Conservation (phyloP, 495 filamentous ascomycete genomes). For the Echria macrotheca region DNA sequence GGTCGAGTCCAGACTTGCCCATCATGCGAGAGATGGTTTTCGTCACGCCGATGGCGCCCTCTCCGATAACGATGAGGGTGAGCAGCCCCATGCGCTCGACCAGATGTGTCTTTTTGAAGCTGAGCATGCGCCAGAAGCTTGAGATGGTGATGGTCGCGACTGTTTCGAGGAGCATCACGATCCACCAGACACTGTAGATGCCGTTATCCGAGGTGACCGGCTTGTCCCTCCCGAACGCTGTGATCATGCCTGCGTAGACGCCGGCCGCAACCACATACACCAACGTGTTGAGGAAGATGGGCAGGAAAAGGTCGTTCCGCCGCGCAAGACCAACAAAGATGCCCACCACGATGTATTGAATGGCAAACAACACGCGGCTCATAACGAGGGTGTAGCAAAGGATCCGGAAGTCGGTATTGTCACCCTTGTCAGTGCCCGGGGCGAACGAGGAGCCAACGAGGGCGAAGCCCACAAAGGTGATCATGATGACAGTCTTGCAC, state of each 20-base stretch:
- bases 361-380: slow-evolving; percentile 43
- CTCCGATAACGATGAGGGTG: slow-evolving; percentile 65
- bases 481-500: slow-evolving; percentile 59
- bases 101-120: slow-evolving; percentile 61
- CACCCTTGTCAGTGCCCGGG: slow-evolving; percentile 25
- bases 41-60: slow-evolving; percentile 47
- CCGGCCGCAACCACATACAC: slow-evolving; percentile 35
- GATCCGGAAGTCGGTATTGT: slow-evolving; percentile 27
- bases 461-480: slow-evolving; percentile 59
- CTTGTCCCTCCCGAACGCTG: slow-evolving; percentile 28
- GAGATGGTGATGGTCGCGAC: slow-evolving; percentile 50
- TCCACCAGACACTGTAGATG: slow-evolving; percentile 54
- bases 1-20: slow-evolving; percentile 6
- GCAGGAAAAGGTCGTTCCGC: slow-evolving; percentile 22
- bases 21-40: slow-evolving; percentile 31
- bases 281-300: slow-evolving; percentile 39
- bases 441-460: slow-evolving; percentile 54
- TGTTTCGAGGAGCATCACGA: slow-evolving; percentile 51
- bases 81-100: slow-evolving; percentile 62
- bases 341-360: slow-evolving; percentile 52
- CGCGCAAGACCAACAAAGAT: slow-evolving; percentile 36
- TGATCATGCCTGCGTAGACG: slow-evolving; percentile 39
- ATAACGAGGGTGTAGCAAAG: slow-evolving; percentile 27
- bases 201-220: slow-evolving; percentile 22
- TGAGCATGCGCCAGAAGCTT: slow-evolving; percentile 48